Evolutionary conservation across 2,329 filamentous ascomycete species (phyloP).

Genomic region (Cercospora canescens): DNA sequence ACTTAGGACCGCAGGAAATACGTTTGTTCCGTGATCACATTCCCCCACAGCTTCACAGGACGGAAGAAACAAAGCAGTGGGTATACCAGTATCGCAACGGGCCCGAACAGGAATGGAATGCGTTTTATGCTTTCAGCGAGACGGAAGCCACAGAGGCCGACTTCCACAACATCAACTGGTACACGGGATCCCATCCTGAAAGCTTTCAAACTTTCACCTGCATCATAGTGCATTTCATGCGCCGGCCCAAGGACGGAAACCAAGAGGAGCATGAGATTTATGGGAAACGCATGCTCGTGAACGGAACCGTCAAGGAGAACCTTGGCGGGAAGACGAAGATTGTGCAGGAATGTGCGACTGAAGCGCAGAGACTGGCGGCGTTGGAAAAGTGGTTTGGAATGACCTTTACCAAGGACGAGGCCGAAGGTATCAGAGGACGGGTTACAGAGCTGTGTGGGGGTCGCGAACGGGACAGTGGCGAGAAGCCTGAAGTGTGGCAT

Average conservation of each 20-base stretch:
- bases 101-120: slow-evolving; percentile 54
- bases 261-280: slow-evolving; percentile 31
- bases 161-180: slow-evolving; percentile 61
- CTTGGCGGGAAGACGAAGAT: slow-evolving; percentile 46
- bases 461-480: neutral
- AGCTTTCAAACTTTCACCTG: slow-evolving; percentile 57
- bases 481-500: slow-evolving; percentile 7
- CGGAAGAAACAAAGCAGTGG: slow-evolving; percentile 44
- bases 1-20: slow-evolving; percentile 28
- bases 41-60: slow-evolving; percentile 24
- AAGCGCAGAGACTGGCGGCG: slow-evolving; percentile 44
- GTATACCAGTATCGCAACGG: slow-evolving; percentile 42
- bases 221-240: slow-evolving; percentile 53
- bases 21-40: slow-evolving; percentile 25
- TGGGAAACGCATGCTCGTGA: slow-evolving; percentile 44
- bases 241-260: slow-evolving; percentile 17
- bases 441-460: slow-evolving; percentile 10
- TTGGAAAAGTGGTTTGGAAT: slow-evolving; percentile 49
- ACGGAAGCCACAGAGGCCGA: slow-evolving; percentile 62
- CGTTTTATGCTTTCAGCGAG: slow-evolving; percentile 66
- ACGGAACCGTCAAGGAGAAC: slow-evolving; percentile 47
- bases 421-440: slow-evolving; percentile 39
- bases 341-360: slow-evolving; percentile 42
- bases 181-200: slow-evolving; percentile 47
- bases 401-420: slow-evolving; percentile 40